A percentile compares a stretch with the other conserved stretches of the same genome.
These are phyloP conservation scores for Silene coronaria DNA, from an alignment of 179 eudicot genomes.

Conservation along the genomic window DNA sequence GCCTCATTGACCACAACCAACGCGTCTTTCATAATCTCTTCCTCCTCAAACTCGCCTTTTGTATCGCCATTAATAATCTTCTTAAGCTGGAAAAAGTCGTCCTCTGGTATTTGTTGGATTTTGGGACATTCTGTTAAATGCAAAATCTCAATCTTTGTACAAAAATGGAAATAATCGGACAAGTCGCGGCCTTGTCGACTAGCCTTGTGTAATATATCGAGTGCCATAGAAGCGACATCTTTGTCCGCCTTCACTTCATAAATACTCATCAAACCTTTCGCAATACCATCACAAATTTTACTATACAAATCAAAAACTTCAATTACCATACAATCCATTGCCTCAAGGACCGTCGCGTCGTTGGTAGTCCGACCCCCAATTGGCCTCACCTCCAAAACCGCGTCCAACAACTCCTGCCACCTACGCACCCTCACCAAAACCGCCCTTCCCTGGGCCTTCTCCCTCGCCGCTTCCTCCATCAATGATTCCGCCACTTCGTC, in stretches of 20 bases:
- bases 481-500: background rate
- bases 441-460: background rate
- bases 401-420: constrained; percentile 53
- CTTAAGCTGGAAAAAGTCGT: constrained; percentile 51
- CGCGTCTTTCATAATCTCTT: background rate
- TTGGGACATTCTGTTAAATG: constrained; percentile 44
- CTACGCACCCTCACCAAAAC: constrained; percentile 40
- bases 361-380: constrained; percentile 11
- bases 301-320: constrained; percentile 63
- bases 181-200: constrained; percentile 52
- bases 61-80: constrained; percentile 31
- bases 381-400: constrained; percentile 52
- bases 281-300: constrained; percentile 57
- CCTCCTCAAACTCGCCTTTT: constrained; percentile 3
- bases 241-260: constrained; percentile 13
- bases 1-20: background rate
- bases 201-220: constrained; percentile 49
- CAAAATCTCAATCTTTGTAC: constrained; percentile 35
- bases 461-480: background rate
- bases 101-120: constrained; percentile 41
- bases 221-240: constrained; percentile 42
- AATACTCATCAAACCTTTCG: constrained; percentile 23
- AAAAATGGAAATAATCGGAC: constrained; percentile 18
- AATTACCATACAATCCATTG: constrained; percentile 46
- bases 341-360: constrained; percentile 14